Base-by-base conservation (phyloP, 1,284 basidiomycete genomes). In the Cutaneotrichosporon sp. region DNA sequence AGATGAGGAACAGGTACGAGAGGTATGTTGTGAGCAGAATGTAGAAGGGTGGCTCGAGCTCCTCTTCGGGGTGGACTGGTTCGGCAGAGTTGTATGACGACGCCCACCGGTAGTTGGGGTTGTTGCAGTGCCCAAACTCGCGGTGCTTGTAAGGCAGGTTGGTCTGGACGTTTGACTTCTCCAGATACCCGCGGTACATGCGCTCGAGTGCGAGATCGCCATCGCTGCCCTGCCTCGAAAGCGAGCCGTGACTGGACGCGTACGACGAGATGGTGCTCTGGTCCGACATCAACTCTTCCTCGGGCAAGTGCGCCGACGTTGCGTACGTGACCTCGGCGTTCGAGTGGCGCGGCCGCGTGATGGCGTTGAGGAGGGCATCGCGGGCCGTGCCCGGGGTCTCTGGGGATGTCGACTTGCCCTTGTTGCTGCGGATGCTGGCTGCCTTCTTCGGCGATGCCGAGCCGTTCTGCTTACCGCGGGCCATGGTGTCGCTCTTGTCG, bases 11-110 rank as follows among this genome's bases (percentile, higher is more conserved):
- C 71, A 96, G 84, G 81, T 94, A 95, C 81, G 88, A 90, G 76
- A 95, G 85, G 79, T 97, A 97, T 5, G 93, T 96, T n/a, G 90
- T 89, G 65, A 97, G 82, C 31, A 97, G 84, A 70, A 96, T 89
- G 77, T 91, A 91, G 80, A 95, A 95, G 2, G 92, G 91, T 5
- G 93, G 93, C 73, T 91, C 90, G 70, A 88, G 85, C 66, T 84
- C 83, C 65, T 89, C 87, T 53, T 67, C 68, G 11, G 73, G 70
- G 36, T 85, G 83, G 65, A 86, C 84, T 36, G 81, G 80, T 56
- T 84, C 77, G 60, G 74, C 71, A 0, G 77, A 70, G 65, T 79
- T 76, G 71, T 76, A 81, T 74, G 79, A 75, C 70, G 74, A 76
- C n/a, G 77, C 78, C 74, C 76, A 80, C 42, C 80, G 70, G 75